Evolutionary conservation across 2,329 filamentous ascomycete genomes (phyloP).

Genomic region (Volutella citrinella): DNA sequence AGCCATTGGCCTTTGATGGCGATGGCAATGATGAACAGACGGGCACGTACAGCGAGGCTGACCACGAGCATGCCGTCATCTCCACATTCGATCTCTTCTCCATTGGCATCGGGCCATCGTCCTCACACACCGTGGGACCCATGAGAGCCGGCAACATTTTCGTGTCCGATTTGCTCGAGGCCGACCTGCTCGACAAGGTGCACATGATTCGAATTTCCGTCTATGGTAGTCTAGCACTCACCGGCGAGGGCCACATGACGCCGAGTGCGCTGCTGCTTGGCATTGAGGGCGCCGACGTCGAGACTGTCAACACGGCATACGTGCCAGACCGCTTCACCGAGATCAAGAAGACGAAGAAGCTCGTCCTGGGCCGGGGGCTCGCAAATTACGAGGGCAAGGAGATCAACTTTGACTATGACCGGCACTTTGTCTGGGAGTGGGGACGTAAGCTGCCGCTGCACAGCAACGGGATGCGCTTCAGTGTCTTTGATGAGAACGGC

Average conservation of each 20-base stretch:
- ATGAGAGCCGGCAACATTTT: slow-evolving; percentile 53
- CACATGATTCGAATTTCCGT: slow-evolving; percentile 46
- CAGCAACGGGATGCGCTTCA: slow-evolving; percentile 51
- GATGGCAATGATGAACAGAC: slow-evolving; percentile 30
- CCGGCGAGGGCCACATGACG: slow-evolving; percentile 51
- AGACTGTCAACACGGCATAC: slow-evolving; percentile 47
- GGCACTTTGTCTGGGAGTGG: slow-evolving; percentile 51
- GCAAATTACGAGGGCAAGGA: slow-evolving; percentile 38
- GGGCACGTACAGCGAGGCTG: slow-evolving; percentile 46
- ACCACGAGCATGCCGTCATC: slow-evolving; percentile 50
- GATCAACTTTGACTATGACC: slow-evolving; percentile 47
- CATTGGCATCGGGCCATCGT: slow-evolving; percentile 50
- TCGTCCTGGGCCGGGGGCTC: slow-evolving; percentile 42
- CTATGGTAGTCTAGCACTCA: slow-evolving; percentile 49
- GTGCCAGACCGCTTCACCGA: slow-evolving; percentile 44
- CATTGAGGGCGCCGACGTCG: slow-evolving; percentile 48
- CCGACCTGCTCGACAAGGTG: slow-evolving; percentile 42
- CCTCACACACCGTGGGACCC: slow-evolving; percentile 49
- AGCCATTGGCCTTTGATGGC: neutral
- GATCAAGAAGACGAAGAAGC: slow-evolving; percentile 44
- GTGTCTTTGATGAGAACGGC: slow-evolving; percentile 46
- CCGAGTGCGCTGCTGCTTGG: slow-evolving; percentile 47
- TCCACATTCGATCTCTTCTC: slow-evolving; percentile 51
- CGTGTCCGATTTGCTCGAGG: slow-evolving; percentile 44
- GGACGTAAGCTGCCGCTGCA: slow-evolving; percentile 48